phyloP scores from a whole-genome alignment of 805 yeast genomes.

The Debaryomyces castellii region DNA sequence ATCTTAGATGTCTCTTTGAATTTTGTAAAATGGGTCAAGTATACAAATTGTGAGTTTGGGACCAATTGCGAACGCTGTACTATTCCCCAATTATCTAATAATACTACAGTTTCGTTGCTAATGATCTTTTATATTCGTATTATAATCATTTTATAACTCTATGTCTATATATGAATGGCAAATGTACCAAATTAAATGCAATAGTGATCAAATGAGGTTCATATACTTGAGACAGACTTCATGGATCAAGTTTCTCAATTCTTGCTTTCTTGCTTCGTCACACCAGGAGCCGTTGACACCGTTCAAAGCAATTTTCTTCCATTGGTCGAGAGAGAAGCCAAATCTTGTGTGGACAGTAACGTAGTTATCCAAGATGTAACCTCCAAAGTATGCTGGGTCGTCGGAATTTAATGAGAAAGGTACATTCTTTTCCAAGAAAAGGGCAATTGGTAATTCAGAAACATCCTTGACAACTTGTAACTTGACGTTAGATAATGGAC shows the following conservation, averaged over 20 bases:
- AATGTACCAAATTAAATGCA: neutral
- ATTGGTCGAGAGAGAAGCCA: conserved; percentile 57
- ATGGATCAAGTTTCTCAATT: conserved; percentile 46
- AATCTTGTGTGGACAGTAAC: conserved; percentile 61
- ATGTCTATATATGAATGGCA: neutral
- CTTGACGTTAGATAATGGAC: conserved; percentile 77
- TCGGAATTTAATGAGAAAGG: conserved; percentile 67
- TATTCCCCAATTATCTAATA: too few relatives aligned
- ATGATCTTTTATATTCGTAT: too few relatives aligned
- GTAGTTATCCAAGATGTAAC: conserved; percentile 79
- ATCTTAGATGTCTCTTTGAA: too few relatives aligned
- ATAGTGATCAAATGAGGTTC: conserved; percentile 7
- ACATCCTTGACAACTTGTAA: conserved; percentile 72
- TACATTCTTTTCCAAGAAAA: conserved; percentile 59
- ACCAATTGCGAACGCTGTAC: too few relatives aligned
- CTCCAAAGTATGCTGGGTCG: conserved; percentile 69
- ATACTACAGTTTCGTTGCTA: too few relatives aligned
- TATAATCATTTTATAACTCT: too few relatives aligned
- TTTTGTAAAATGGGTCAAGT: too few relatives aligned
- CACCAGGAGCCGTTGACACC: conserved; percentile 77
- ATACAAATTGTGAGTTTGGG: too few relatives aligned
- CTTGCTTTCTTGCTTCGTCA: conserved; percentile 52
- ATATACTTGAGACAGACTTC: conserved; percentile 39
- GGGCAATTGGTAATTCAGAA: conserved; percentile 61
- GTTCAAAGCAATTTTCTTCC: conserved; percentile 64